Percentiles rank a stretch among this genome's conserved stretches.
phyloP scores from a whole-genome alignment of 176 grass and related monocot genomes.

The Poa annua region DNA sequence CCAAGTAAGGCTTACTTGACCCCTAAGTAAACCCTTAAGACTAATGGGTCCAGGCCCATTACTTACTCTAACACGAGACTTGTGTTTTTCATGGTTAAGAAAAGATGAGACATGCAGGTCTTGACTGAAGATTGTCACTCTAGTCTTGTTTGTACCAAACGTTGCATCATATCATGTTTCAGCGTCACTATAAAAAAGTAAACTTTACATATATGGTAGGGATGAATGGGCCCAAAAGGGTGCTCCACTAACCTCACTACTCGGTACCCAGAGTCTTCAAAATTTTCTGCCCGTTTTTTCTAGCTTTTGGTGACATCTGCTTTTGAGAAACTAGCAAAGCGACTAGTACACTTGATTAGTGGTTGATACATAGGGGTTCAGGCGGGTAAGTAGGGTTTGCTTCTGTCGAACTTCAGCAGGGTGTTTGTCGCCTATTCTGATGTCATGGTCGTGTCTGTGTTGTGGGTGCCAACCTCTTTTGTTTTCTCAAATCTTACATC shows the following conservation, averaged over 20 bases:
- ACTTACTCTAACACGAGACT: no score
- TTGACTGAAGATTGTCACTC: neutral
- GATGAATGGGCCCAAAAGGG: no score
- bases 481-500: neutral
- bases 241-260: no score
- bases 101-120: neutral
- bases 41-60: no score
- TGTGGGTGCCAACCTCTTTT: neutral
- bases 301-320: no score
- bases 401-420: neutral
- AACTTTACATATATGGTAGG: no score
- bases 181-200: constrained; percentile 7
- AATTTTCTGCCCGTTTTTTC: neutral
- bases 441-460: neutral
- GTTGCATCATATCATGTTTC: neutral
- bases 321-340: neutral
- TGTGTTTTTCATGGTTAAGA: neutral
- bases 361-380: neutral
- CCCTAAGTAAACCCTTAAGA: no score
- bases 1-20: no score
- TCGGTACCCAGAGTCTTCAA: neutral
- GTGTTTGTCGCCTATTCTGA: neutral
- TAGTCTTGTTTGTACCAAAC: neutral
- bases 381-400: neutral
- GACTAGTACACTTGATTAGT: neutral